Evolutionary conservation across 129 eudicot genomes (phyloP), one percentile per base, ranked within the genome.

Genomic region (Ambrosia trifida): DNA sequence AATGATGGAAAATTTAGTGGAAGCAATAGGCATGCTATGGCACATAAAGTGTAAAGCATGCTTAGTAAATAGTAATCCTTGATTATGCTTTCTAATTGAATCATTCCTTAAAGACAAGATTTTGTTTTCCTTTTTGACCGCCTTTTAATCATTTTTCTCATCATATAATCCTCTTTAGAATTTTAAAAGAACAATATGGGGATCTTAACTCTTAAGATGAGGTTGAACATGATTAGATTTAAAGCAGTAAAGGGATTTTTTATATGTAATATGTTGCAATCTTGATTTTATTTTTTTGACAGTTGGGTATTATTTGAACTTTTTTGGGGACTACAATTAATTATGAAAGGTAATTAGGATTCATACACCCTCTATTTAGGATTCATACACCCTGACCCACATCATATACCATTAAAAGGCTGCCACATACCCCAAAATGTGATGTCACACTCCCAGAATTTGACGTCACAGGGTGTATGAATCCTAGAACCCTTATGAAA

Each of bases 21-120:
- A 38, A 35, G 5, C 56, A 40, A 20, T 64, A 65, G 78, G 78
- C 78, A 40, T 74, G 78, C 63, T 18, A 44, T 45, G 60, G 77
- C 60, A 72, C 70, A 63, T 74, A 74, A 73, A 74, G 53, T 64
- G 57, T 2, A 40, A 64, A 54, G 66, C 79, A 74, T 74, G 79
- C 66, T 74, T 74, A 40, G 65, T 65, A 19, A 19, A 74, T 74
- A 74, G 79, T 40, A 65, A 65, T n/a, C 18, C 44, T 65, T 74
- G 46, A 74, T 74, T 74, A 30, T 74, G 66, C 46, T 53, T 74
- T 65, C 11, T 65, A 49, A 64, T 50, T 43, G 66, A 65, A 50
- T 74, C 52, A 31, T 65, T 14, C 5, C 0, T 32, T 5, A 30
- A 40, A 54, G 72, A 24, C 72, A 28, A 40, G 66, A 74, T 44